A percentile compares a stretch with the other conserved stretches of the same genome.
Conservation (phyloP, 2,329 filamentous ascomycete genomes). For the Fusarium siculi region DNA sequence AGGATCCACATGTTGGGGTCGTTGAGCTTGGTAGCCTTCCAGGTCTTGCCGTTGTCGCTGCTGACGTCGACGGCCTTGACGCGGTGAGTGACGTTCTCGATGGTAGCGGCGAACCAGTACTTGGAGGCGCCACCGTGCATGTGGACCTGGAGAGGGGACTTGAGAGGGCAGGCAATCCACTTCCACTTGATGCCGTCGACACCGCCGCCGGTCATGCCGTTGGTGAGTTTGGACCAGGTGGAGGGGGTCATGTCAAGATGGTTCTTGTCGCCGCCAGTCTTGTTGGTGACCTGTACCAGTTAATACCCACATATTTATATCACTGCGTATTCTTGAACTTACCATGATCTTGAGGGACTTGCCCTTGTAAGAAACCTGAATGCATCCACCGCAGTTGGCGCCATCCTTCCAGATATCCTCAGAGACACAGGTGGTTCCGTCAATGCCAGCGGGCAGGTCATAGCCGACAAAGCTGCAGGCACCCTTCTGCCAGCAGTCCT, state of each 20-base stretch:
- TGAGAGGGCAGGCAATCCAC: slow-evolving; percentile 21
- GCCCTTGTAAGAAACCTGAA: neutral
- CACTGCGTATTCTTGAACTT: neutral
- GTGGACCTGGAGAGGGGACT: slow-evolving; percentile 5
- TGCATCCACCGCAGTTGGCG: slow-evolving; percentile 17
- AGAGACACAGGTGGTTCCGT: slow-evolving; percentile 11
- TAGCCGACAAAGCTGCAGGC: slow-evolving; percentile 20
- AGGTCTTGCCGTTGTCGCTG: slow-evolving; percentile 17
- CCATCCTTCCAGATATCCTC: slow-evolving; percentile 18
- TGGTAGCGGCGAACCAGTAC: slow-evolving; percentile 23
- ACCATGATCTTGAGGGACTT: slow-evolving; percentile 20
- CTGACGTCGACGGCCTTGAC: slow-evolving; percentile 20
- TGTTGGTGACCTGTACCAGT: neutral
- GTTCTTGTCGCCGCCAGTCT: slow-evolving; percentile 16
- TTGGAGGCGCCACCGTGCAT: slow-evolving; percentile 23
- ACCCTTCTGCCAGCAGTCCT: slow-evolving; percentile 15
- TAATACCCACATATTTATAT: too few relatives aligned
- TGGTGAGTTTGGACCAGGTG: slow-evolving; percentile 17
- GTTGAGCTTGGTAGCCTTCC: neutral
- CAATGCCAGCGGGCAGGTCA: slow-evolving; percentile 6
- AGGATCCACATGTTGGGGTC: slow-evolving; percentile 21
- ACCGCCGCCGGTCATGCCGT: slow-evolving; percentile 5
- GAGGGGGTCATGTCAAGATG: slow-evolving; percentile 24
- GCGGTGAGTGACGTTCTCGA: slow-evolving; percentile 15
- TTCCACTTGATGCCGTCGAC: slow-evolving; percentile 25